Percentiles rank a stretch among this genome's conserved stretches.
Conservation (phyloP, 306 rosid genomes). For the Malus sieversii region DNA sequence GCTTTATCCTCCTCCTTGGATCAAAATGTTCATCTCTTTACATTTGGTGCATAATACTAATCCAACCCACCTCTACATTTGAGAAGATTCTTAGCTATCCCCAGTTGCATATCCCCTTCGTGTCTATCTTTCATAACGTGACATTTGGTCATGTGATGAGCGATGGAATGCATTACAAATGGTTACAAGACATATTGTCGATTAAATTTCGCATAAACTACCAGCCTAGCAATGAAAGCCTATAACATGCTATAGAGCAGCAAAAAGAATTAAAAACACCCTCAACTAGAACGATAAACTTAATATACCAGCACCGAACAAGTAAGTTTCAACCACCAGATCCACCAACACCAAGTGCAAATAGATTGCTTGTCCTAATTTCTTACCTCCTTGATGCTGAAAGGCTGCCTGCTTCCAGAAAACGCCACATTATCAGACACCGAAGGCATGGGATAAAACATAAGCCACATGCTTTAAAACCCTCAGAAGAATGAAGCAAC, state of each 20-base stretch:
- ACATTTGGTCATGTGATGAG: no score
- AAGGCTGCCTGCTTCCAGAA: background rate
- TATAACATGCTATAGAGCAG: no score
- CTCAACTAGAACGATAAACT: background rate
- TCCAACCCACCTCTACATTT: background rate
- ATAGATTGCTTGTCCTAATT: background rate
- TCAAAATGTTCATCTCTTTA: background rate
- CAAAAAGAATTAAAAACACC: background rate
- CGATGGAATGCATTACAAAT: no score
- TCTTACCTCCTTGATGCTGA: conserved; percentile 15
- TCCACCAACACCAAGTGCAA: background rate
- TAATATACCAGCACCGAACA: background rate
- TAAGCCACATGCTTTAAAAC: background rate
- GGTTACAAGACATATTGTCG: no score
- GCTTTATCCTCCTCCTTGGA: background rate
- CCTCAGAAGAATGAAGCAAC: background rate
- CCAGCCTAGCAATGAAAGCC: no score
- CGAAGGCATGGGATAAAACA: background rate
- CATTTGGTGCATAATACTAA: background rate
- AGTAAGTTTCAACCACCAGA: background rate
- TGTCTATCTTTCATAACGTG: background rate
- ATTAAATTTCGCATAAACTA: no score
- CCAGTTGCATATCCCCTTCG: background rate
- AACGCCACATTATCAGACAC: background rate
- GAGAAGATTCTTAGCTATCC: background rate